phyloP scores from a whole-genome alignment of 2,329 filamentous ascomycete genomes.

The Fusarium sp. region DNA sequence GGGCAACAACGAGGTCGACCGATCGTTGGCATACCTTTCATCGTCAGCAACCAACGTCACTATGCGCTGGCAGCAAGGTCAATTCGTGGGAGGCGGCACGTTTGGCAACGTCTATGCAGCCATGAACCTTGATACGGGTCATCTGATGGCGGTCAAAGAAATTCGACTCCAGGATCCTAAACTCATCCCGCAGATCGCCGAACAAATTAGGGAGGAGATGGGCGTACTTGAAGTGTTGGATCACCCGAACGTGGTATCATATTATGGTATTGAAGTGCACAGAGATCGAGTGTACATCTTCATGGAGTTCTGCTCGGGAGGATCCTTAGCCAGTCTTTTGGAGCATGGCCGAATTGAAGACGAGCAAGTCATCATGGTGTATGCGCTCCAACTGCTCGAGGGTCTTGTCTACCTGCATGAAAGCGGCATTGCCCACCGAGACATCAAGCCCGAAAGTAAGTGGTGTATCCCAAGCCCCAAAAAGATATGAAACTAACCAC shows the following conservation, averaged over 20 bases:
- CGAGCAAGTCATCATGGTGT: conserved; percentile 97
- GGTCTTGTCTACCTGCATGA: conserved; percentile 95
- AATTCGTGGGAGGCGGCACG: conserved; percentile 95
- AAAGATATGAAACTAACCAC: conserved; percentile 32
- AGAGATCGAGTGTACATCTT: conserved; percentile 99
- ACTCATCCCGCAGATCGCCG: conserved; percentile 92
- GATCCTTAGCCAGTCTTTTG: conserved; percentile 88
- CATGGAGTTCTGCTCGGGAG: conserved; percentile 99
- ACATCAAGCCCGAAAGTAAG: conserved; percentile 97
- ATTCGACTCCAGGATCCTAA: conserved; percentile 97
- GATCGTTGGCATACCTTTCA: conserved; percentile 92
- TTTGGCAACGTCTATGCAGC: conserved; percentile 98
- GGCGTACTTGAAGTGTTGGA: conserved; percentile 94
- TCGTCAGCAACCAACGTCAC: conserved; percentile 96
- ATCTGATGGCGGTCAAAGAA: conserved; percentile 98
- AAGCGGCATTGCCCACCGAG: conserved; percentile 91
- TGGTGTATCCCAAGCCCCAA: conserved; percentile 42
- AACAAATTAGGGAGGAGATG: conserved; percentile 98
- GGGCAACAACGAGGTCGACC: conserved; percentile 94
- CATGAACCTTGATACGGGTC: conserved; percentile 96
- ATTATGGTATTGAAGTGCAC: conserved; percentile 98
- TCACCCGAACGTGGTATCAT: conserved; percentile 97
- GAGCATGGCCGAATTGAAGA: conserved; percentile 98
- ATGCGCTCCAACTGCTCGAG: conserved; percentile 93
- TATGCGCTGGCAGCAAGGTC: conserved; percentile 98